phyloP scores from a whole-genome alignment of 1,284 basidiomycete species.

The Tremellales sp. region DNA sequence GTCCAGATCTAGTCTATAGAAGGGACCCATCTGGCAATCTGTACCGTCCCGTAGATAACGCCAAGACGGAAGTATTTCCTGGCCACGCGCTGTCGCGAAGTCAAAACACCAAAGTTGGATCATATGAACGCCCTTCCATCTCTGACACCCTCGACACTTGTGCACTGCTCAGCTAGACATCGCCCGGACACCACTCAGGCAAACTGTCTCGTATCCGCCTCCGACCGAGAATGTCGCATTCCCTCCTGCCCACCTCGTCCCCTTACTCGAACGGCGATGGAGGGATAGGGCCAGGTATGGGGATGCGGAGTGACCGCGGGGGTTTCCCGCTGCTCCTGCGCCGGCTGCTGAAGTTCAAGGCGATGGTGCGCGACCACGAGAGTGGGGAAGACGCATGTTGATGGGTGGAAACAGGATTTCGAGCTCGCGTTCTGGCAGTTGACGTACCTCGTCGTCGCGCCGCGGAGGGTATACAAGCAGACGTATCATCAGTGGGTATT shows the following conservation, averaged over 20 bases:
- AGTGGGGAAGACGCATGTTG: background rate
- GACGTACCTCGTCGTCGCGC: constrained; percentile 84
- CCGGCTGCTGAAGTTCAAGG: constrained; percentile 70
- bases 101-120: no score
- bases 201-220: constrained; percentile 16
- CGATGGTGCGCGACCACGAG: constrained; percentile 63
- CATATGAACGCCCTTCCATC: background rate
- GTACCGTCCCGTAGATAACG: no score
- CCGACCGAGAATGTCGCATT: constrained; percentile 9
- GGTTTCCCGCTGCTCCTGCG: constrained; percentile 74
- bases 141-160: constrained; percentile 4
- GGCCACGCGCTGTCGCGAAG: no score
- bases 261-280: constrained; percentile 4
- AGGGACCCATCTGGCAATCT: no score
- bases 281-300: constrained; percentile 3
- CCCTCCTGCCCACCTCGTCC: background rate
- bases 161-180: background rate
- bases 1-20: no score
- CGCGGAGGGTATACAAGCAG: constrained; percentile 71
- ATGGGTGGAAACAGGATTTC: constrained; percentile 65
- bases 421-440: constrained; percentile 91
- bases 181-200: background rate
- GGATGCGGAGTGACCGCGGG: constrained; percentile 40
- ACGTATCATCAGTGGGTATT: constrained; percentile 43
- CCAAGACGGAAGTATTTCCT: no score